Evolutionary conservation across 2,329 filamentous ascomycete species (phyloP), one percentile per base, ranked within the genome.

Genomic region (Colletotrichum shisoi): DNA sequence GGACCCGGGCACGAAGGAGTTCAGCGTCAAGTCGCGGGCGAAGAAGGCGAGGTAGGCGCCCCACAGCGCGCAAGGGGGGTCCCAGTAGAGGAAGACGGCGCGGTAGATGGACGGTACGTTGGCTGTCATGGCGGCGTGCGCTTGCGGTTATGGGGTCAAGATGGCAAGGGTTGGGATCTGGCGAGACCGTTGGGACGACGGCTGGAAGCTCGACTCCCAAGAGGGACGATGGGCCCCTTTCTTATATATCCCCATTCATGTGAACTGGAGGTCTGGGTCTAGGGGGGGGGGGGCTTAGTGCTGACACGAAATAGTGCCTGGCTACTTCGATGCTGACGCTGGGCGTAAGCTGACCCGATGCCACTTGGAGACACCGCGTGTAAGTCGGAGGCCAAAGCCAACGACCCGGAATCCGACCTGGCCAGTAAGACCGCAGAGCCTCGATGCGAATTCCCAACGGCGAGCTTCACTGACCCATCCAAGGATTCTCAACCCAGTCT

Each of bases 11-110:
- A 70, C 67, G 21, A 68, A 65, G 1, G 67, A 59, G n/a, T 57
- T 37, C 31, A 71, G 59, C 8, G 63, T 59, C n/a, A 34, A 60
- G 24, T 63, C 63, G 15, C 67, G 69, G 3, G 64, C 67, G 59
- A 66, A 62, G 49, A 61, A 68, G 52, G 69, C 71, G 63, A 73
- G 63, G 24, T 70, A 71, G 37, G 64, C 72, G 39, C 71, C 72
- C 54, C 64, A 72, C 21, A 72, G 51, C 11, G 71, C 69, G 17
- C 70, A 53, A 15, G 71, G 57, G 1, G 71, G 72, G 48, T 73
- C 71, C 46, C 70, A 44, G 27, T 72, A 71, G 8, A 63, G 63
- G 63, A 74, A 73, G 61, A 72, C 70, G 65, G 69, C 63, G 48
- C 56, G 56, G 67, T 73, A 72, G 34, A 66, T 39, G 24, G 44